Evolutionary conservation across 176 grass and related monocot genomes (phyloP).

Genomic region (Carex scoparia): DNA sequence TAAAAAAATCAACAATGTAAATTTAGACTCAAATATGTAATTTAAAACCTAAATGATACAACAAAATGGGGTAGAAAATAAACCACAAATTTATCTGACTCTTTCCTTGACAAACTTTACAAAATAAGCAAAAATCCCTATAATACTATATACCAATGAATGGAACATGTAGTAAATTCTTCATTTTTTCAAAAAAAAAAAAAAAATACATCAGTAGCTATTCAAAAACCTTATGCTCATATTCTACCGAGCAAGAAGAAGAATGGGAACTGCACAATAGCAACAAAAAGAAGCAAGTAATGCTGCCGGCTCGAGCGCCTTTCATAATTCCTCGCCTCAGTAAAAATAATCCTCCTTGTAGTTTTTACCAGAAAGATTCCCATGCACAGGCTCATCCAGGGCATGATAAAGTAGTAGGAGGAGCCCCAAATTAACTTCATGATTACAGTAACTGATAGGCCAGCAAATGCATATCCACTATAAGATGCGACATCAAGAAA

Average conservation of each 20-base stretch:
- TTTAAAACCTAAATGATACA: neutral
- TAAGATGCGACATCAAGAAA: slow-evolving; percentile 80
- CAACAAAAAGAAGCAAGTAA: slow-evolving; percentile 77
- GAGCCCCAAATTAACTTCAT: slow-evolving; percentile 58
- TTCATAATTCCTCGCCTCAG: slow-evolving; percentile 57
- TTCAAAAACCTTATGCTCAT: slow-evolving; percentile 21
- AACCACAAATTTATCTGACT: neutral
- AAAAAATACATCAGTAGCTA: neutral
- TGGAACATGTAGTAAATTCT: too few species aligned
- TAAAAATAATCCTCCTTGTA: slow-evolving; percentile 74
- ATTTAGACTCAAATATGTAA: slow-evolving; percentile 2
- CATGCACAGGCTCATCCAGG: slow-evolving; percentile 86
- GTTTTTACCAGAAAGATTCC: slow-evolving; percentile 83
- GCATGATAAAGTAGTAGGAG: slow-evolving; percentile 53
- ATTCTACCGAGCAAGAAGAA: slow-evolving; percentile 89
- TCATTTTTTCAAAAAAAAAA: too few species aligned
- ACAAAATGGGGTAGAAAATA: neutral
- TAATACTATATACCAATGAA: slow-evolving; percentile 2
- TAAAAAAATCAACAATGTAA: neutral
- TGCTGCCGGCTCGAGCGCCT: slow-evolving; percentile 61
- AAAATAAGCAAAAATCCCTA: neutral
- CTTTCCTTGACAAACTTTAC: neutral
- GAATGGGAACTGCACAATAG: slow-evolving; percentile 60
- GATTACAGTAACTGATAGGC: slow-evolving; percentile 45
- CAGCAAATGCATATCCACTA: slow-evolving; percentile 56